Evolutionary conservation across 768 basidiomycete genomes (phyloP), one percentile per base, ranked within the genome.

Genomic region (Tulasnella calospora): DNA sequence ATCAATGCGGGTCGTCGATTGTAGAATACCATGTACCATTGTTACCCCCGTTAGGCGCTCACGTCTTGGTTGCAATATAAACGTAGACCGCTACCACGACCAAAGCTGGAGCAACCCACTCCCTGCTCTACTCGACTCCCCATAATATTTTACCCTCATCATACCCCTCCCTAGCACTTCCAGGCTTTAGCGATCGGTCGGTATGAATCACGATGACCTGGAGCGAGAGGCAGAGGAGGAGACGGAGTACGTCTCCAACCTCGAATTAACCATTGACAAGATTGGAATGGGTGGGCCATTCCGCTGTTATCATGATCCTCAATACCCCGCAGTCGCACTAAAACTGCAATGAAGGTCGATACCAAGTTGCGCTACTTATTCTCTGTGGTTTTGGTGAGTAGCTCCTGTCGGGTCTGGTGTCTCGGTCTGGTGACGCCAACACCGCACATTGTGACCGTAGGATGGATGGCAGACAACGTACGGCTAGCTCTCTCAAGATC

Each of bases 381-480:
- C 84, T 96, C 15, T 97, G 95, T 86, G 95, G 95, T 67, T 93
- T 94, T 80, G 94, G 94, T 95, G 85, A 83, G 93, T 86, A n/a
- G 30, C 36, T 41, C 41, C 55, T 38, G 33, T 21, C 47, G n/a
- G 36, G 47, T 77, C 38, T 38, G 70, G 21, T 15, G 23, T 40
- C 33, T 69, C 78, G 57, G 21, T 61, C 67, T 61, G 57, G n/a
- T 61, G 57, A 61, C 51, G 67, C 79, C 46, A 36, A 35, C 30
- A n/a, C 41, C 71, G n/a, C 57, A 1, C 51, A 40, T 71, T 46
- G 57, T 35, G 40, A 61, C 36, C 38, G 38, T 38, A 94, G 95
- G 95, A 40, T 97, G 95, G 95, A 87, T 94, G 88, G 94, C 95
- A 76, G 95, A 97, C 85, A 96, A 96, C 84, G 94, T 95, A 83